Conservation (phyloP, 257 asterid species). For the Nicotiana benthamiana region DNA sequence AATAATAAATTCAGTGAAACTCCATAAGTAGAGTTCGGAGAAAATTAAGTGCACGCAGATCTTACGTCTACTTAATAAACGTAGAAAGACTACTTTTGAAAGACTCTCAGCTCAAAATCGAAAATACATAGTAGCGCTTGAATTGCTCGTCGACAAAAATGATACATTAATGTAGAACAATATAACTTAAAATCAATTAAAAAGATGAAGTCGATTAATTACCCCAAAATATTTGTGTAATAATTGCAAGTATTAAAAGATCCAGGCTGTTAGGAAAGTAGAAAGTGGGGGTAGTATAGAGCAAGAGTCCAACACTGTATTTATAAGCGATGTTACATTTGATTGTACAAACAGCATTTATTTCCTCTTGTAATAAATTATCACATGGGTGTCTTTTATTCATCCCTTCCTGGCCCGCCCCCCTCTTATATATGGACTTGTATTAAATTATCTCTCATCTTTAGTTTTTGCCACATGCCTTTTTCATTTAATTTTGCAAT, state of each 20-base stretch:
- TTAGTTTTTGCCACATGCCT: not conserved
- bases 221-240: not conserved
- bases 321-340: conserved; percentile 3
- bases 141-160: not conserved
- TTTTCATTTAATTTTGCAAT: not conserved
- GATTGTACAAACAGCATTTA: not conserved
- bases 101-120: too few species aligned
- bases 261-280: conserved; percentile 20
- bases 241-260: conserved; percentile 10
- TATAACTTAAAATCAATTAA: not conserved
- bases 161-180: not conserved
- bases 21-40: too few species aligned
- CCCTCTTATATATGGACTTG: not conserved
- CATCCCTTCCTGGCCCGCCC: not conserved
- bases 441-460: not conserved
- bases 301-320: not conserved
- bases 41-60: too few species aligned
- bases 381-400: not conserved
- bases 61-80: too few species aligned
- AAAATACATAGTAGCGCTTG: not conserved
- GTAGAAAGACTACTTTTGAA: too few species aligned
- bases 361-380: not conserved
- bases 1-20: too few species aligned
- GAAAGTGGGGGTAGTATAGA: conserved; percentile 1
- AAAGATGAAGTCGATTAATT: not conserved